phyloP scores from a whole-genome alignment of 106 monocot genomes.

The Gastrodia elata region DNA sequence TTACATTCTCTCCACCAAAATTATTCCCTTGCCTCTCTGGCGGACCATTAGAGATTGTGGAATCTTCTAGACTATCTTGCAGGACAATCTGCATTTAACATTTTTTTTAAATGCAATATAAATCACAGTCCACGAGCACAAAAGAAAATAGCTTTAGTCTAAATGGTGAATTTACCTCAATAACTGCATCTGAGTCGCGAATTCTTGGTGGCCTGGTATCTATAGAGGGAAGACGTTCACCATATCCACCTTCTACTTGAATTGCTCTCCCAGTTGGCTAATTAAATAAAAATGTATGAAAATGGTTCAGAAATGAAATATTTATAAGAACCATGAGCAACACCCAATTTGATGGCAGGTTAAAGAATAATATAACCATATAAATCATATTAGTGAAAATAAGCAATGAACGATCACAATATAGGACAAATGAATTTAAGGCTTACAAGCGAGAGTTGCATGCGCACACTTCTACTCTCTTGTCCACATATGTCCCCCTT shows the following conservation, averaged over 20 bases:
- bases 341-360: background rate
- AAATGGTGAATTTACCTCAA: constrained; percentile 44
- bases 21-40: constrained; percentile 35
- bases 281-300: background rate
- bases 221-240: constrained; percentile 79
- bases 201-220: constrained; percentile 70
- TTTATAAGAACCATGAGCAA: background rate
- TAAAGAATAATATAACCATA: background rate
- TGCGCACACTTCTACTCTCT: constrained; percentile 33
- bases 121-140: background rate
- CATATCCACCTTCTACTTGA: constrained; percentile 74
- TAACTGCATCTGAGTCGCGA: constrained; percentile 78
- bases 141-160: background rate
- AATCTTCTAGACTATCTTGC: constrained; percentile 43
- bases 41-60: constrained; percentile 22
- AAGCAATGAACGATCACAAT: background rate
- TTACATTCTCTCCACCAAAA: constrained; percentile 14
- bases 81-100: constrained; percentile 45
- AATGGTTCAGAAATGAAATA: background rate
- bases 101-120: background rate
- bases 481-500: constrained; percentile 42
- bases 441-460: constrained; percentile 51
- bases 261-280: constrained; percentile 89
- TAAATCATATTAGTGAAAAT: background rate
- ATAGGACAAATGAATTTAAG: constrained; percentile 6